A percentile compares a stretch with the other conserved stretches of the same genome.
These are phyloP conservation scores for Aegilops tauschii DNA, from an alignment of 176 grass and related monocot genomes.

Conservation along the genomic window DNA sequence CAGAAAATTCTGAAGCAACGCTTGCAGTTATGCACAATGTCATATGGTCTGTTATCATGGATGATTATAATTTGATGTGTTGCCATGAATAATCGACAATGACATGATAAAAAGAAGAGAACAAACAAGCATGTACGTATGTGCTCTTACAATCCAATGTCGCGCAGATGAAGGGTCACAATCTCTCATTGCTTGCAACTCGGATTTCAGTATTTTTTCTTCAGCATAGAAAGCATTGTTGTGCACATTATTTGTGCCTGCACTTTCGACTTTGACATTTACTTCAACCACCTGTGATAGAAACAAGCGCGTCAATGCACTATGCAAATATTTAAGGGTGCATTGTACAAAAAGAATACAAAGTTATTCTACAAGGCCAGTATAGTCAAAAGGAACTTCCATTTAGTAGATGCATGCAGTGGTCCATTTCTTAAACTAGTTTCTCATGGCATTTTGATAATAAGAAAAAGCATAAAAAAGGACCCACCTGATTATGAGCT, in stretches of 20 bases:
- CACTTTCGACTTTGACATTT: slow-evolving; percentile 86
- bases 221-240: slow-evolving; percentile 97
- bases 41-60: not conserved
- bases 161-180: slow-evolving; percentile 81
- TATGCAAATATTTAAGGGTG: not conserved
- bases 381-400: not conserved
- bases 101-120: not conserved
- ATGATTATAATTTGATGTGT: not conserved
- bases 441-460: not conserved
- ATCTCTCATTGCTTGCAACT: slow-evolving; percentile 96
- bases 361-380: not conserved
- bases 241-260: slow-evolving; percentile 88
- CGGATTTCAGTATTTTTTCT: slow-evolving; percentile 83
- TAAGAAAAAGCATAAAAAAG: not conserved
- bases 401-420: not conserved
- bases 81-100: not conserved
- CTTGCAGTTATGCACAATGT: not conserved
- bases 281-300: slow-evolving; percentile 84
- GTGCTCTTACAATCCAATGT: slow-evolving; percentile 91
- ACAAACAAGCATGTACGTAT: not conserved
- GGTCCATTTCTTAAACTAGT: not conserved
- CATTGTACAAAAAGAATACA: not conserved
- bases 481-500: slow-evolving; percentile 89
- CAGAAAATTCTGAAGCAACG: not conserved
- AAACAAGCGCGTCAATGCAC: not conserved